These are phyloP conservation scores for Russula lepida DNA, from an alignment of 768 basidiomycete genomes.

Conservation along the genomic window DNA sequence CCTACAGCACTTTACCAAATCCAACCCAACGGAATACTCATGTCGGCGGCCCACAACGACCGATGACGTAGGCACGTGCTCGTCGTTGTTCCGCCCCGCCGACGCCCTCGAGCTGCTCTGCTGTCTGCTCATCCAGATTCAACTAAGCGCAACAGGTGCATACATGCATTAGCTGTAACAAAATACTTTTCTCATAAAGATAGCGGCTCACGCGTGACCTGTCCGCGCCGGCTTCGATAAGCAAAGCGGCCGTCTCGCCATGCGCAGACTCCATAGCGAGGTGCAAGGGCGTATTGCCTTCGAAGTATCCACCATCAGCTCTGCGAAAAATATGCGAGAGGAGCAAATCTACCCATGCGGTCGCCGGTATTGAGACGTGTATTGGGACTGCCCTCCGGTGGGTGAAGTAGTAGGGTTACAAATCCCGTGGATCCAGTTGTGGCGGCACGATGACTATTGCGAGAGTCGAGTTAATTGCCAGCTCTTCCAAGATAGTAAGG, in stretches of 20 bases:
- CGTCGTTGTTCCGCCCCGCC: constrained; percentile 83
- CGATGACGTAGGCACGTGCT: constrained; percentile 67
- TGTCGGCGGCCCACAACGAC: constrained; percentile 46
- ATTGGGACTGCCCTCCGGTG: constrained; percentile 67
- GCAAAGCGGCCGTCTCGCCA: constrained; percentile 78
- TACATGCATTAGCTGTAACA: background rate
- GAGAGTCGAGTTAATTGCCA: background rate
- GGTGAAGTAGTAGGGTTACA: constrained; percentile 74
- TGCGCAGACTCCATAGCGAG: constrained; percentile 96
- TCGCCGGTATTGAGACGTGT: constrained; percentile 81
- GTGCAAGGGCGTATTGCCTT: constrained; percentile 94
- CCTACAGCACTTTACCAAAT: background rate
- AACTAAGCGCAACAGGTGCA: constrained; percentile 37
- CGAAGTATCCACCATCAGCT: background rate
- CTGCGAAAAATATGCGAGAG: constrained; percentile 16
- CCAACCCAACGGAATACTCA: background rate
- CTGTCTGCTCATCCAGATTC: constrained; percentile 77
- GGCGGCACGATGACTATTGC: constrained; percentile 80
- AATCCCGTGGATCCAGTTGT: constrained; percentile 92
- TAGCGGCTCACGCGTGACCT: constrained; percentile 61
- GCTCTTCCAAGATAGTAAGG: background rate
- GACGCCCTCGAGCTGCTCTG: constrained; percentile 85
- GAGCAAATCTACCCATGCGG: constrained; percentile 49
- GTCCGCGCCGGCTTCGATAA: constrained; percentile 96
- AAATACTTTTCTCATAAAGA: constrained; percentile 6